Evolutionary conservation across 177 flowering plant species (phyloP).

Genomic region (Vitis hybrid): DNA sequence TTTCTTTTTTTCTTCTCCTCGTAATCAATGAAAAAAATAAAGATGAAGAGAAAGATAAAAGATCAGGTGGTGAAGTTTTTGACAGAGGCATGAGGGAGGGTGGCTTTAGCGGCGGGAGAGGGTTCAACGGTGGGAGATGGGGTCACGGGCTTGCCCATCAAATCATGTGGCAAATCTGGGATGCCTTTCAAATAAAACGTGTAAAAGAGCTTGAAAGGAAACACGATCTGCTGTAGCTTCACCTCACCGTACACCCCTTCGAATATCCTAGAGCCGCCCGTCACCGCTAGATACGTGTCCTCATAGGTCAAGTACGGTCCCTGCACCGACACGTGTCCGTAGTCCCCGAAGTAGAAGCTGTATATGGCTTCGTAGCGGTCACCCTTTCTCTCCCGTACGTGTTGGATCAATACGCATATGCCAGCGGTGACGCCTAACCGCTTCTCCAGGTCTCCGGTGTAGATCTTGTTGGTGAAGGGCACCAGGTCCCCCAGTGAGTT

Average conservation of each 20-base stretch:
- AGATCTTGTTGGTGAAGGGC: slow-evolving; percentile 56
- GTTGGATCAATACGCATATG: slow-evolving; percentile 51
- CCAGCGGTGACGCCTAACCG: slow-evolving; percentile 63
- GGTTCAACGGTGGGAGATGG: slow-evolving; percentile 55
- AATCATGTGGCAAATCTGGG: slow-evolving; percentile 52
- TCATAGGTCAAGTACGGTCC: slow-evolving; percentile 66
- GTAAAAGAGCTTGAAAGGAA: slow-evolving; percentile 70
- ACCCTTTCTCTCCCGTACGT: slow-evolving; percentile 58
- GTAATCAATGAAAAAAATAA: too few species aligned
- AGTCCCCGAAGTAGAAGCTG: slow-evolving; percentile 73
- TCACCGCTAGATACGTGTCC: slow-evolving; percentile 60
- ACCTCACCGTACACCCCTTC: slow-evolving; percentile 64
- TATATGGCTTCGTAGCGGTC: slow-evolving; percentile 62
- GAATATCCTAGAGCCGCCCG: slow-evolving; percentile 68
- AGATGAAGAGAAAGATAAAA: too few species aligned
- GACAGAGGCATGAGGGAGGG: slow-evolving; percentile 38
- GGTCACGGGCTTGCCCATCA: slow-evolving; percentile 40
- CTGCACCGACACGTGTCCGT: slow-evolving; percentile 68
- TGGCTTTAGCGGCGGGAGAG: slow-evolving; percentile 56
- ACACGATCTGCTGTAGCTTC: slow-evolving; percentile 58
- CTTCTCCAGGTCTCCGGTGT: slow-evolving; percentile 54
- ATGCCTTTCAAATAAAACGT: slow-evolving; percentile 65
- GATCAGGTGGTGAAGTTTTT: slow-evolving; percentile 43
- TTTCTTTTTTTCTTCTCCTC: too few species aligned
- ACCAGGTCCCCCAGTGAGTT: slow-evolving; percentile 52